Conservation (phyloP, 257 asterid species). For the Rhazya stricta region DNA sequence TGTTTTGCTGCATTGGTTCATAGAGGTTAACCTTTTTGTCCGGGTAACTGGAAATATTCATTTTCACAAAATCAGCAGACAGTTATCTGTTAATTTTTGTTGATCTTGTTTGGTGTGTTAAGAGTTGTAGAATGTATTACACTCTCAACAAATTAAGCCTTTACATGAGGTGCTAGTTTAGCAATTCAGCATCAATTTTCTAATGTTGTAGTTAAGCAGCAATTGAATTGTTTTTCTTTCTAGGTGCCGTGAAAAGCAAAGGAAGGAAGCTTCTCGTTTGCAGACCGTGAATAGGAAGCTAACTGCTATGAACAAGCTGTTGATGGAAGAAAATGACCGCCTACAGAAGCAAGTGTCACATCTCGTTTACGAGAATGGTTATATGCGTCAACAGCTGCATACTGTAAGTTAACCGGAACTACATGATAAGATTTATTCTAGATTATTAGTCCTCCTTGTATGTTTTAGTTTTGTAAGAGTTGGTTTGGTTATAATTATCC, state of each 20-base stretch:
- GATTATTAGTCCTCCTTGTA: neutral
- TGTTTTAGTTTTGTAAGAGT: neutral
- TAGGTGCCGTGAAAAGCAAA: constrained; percentile 93
- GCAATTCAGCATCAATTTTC: neutral
- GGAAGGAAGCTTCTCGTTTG: constrained; percentile 85
- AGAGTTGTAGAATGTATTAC: neutral
- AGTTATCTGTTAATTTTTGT: neutral
- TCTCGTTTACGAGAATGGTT: constrained; percentile 83
- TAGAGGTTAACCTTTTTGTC: neutral
- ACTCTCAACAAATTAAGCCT: neutral
- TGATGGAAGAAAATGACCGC: constrained; percentile 97
- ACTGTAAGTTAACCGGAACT: constrained; percentile 45
- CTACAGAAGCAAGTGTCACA: constrained; percentile 88
- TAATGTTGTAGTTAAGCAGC: neutral
- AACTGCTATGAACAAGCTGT: constrained; percentile 81
- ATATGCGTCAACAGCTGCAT: constrained; percentile 66
- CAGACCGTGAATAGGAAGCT: constrained; percentile 82
- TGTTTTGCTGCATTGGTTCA: neutral
- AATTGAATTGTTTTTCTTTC: neutral
- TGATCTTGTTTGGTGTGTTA: neutral
- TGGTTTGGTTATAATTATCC: neutral
- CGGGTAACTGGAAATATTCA: neutral
- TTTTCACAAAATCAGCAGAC: neutral
- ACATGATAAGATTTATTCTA: neutral
- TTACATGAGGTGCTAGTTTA: neutral